A percentile compares a stretch with the other conserved stretches of the same genome.
Evolutionary conservation across 1,284 basidiomycete genomes (phyloP).

Genomic region (Jaminaea rosea): DNA sequence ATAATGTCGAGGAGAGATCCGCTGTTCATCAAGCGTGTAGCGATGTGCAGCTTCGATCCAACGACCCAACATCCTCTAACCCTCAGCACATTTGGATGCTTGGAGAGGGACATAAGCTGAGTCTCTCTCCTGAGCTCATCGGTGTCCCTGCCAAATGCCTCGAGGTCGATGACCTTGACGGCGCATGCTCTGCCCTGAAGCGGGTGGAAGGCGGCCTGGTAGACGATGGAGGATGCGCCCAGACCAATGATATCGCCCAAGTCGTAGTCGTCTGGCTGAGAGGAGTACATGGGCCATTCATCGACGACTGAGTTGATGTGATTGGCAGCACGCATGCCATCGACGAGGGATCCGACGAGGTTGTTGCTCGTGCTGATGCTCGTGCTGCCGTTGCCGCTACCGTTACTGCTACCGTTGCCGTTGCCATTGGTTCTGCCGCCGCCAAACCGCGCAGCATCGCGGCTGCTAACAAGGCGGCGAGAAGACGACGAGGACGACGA

Average conservation of each 20-base stretch:
- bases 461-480: no score
- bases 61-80: conserved; percentile 80
- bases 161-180: conserved; percentile 78
- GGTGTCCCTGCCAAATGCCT: conserved; percentile 52
- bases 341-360: no score
- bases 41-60: conserved; percentile 73
- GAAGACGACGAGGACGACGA: no score
- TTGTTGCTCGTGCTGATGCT: no score
- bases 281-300: conserved; percentile 54
- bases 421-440: no score
- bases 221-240: conserved; percentile 77
- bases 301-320: conserved; percentile 71
- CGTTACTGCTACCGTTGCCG: no score
- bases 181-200: conserved; percentile 56
- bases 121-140: conserved; percentile 65
- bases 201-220: conserved; percentile 61
- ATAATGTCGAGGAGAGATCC: conserved; percentile 78
- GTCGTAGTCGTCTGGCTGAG: conserved; percentile 32
- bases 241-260: conserved; percentile 50
- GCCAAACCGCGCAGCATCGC: no score
- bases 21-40: conserved; percentile 77
- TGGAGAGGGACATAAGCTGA: conserved; percentile 82
- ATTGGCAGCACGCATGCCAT: conserved; percentile 16
- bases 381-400: no score
- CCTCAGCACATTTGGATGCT: conserved; percentile 80